A percentile compares a stretch with the other conserved stretches of the same genome.
Conservation (phyloP, 2,329 filamentous ascomycete species). For the Ceratocystis destructans region DNA sequence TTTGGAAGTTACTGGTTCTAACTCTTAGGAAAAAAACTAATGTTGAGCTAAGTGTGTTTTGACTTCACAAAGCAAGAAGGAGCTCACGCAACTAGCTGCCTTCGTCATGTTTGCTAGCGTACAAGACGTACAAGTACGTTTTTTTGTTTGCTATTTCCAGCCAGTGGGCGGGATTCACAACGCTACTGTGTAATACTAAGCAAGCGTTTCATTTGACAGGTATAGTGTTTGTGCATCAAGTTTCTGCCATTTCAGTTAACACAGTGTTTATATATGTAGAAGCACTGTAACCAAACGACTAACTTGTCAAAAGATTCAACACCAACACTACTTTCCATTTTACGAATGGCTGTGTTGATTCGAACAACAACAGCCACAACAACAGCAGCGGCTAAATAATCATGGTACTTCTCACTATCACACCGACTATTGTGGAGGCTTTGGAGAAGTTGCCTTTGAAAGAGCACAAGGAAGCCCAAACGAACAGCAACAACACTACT, state of each 20-base stretch:
- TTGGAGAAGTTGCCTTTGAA: constrained; percentile 29
- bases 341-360: not conserved
- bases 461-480: not conserved
- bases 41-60: not conserved
- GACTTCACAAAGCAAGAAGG: not conserved
- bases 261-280: not conserved
- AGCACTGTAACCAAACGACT: not conserved
- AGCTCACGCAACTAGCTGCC: constrained; percentile 1
- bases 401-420: constrained; percentile 74
- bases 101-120: not conserved
- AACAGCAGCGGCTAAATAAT: not conserved
- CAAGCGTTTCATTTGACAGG: not conserved
- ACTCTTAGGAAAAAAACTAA: not conserved
- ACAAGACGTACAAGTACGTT: not conserved
- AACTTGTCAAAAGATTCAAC: not conserved
- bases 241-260: not conserved
- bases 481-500: constrained; percentile 8
- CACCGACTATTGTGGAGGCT: constrained; percentile 50
- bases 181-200: not conserved
- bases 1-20: not conserved
- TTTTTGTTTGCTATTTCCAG: not conserved
- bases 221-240: not conserved
- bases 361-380: not conserved
- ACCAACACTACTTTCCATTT: not conserved
- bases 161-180: not conserved